Conservation (phyloP, 2,329 filamentous ascomycete species). For the Paecilomyces fulvus region DNA sequence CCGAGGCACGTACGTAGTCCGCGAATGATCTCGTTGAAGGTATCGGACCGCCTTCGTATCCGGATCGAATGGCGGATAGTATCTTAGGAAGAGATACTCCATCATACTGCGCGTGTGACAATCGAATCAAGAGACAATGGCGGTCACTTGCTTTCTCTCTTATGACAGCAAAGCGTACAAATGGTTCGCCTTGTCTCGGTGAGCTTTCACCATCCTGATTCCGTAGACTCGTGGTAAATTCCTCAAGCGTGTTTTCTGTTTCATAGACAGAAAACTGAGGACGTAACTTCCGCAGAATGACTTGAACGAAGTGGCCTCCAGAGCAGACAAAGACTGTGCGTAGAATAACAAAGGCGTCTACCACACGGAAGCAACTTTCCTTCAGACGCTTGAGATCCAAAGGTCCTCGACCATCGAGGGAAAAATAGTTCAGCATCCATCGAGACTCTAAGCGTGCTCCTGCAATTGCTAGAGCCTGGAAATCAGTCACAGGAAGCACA, state of each 20-base stretch:
- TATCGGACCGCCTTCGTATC: slow-evolving; percentile 39
- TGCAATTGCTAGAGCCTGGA: slow-evolving; percentile 29
- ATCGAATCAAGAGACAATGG: slow-evolving; percentile 48
- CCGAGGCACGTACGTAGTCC: slow-evolving; percentile 37
- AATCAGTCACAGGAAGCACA: slow-evolving; percentile 50
- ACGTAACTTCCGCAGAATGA: slow-evolving; percentile 49
- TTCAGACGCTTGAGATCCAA: slow-evolving; percentile 39
- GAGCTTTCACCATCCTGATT: slow-evolving; percentile 47
- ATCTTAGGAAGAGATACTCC: slow-evolving; percentile 58
- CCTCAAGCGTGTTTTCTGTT: slow-evolving; percentile 43
- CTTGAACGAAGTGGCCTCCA: slow-evolving; percentile 44
- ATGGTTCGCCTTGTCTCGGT: slow-evolving; percentile 51
- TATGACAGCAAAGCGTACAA: slow-evolving; percentile 52
- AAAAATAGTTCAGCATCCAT: slow-evolving; percentile 46
- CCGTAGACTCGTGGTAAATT: slow-evolving; percentile 48
- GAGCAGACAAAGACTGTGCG: slow-evolving; percentile 56
- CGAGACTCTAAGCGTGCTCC: slow-evolving; percentile 27
- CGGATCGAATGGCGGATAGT: slow-evolving; percentile 50
- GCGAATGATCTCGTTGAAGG: slow-evolving; percentile 37
- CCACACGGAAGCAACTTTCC: slow-evolving; percentile 41
- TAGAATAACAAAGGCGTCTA: slow-evolving; percentile 55
- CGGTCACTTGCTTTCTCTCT: slow-evolving; percentile 31
- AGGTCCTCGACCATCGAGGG: slow-evolving; percentile 45
- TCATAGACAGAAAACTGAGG: slow-evolving; percentile 46
- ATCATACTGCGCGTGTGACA: slow-evolving; percentile 63